Percentiles rank a stretch among this genome's conserved stretches.
phyloP scores from a whole-genome alignment of 1,139 yeast species.

The Debaryomyces subglobosus region DNA sequence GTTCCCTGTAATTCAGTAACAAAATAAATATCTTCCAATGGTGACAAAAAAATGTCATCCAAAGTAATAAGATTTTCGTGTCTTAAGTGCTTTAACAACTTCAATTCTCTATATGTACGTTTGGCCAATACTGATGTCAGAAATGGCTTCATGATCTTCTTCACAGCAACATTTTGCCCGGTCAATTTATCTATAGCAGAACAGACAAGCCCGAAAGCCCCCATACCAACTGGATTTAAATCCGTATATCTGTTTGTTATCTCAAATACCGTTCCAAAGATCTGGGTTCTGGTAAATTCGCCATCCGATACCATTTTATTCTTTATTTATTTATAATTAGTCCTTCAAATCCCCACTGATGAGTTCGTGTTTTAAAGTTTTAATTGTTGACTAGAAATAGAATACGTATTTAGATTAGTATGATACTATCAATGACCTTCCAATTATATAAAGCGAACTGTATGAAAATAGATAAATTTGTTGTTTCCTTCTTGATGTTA shows the following conservation, averaged over 20 bases:
- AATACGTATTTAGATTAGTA: not conserved
- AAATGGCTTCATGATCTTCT: slow-evolving; percentile 97
- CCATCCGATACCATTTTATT: slow-evolving; percentile 43
- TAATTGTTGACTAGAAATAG: not conserved
- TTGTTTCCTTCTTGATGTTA: not conserved
- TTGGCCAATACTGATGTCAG: slow-evolving; percentile 93
- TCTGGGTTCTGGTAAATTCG: slow-evolving; percentile 55
- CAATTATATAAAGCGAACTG: not conserved
- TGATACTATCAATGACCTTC: not conserved
- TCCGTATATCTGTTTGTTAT: slow-evolving; percentile 90
- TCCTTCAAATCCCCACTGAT: not conserved
- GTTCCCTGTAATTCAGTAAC: slow-evolving; percentile 98
- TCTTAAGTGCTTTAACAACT: slow-evolving; percentile 86
- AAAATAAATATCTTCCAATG: slow-evolving; percentile 94
- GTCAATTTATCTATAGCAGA: slow-evolving; percentile 93
- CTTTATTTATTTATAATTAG: not conserved
- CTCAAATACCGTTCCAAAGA: slow-evolving; percentile 90
- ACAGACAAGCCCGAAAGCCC: slow-evolving; percentile 97
- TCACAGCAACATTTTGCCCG: slow-evolving; percentile 92
- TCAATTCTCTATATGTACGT: slow-evolving; percentile 93
- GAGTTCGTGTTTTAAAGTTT: not conserved
- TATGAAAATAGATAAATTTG: not conserved
- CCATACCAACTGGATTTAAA: slow-evolving; percentile 98
- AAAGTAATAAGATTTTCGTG: slow-evolving; percentile 93
- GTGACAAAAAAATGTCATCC: slow-evolving; percentile 92